A percentile compares a stretch with the other conserved stretches of the same genome.
Evolutionary conservation across 2,329 filamentous ascomycete species (phyloP).

Genomic region (Paracoccidioides brasiliensis): DNA sequence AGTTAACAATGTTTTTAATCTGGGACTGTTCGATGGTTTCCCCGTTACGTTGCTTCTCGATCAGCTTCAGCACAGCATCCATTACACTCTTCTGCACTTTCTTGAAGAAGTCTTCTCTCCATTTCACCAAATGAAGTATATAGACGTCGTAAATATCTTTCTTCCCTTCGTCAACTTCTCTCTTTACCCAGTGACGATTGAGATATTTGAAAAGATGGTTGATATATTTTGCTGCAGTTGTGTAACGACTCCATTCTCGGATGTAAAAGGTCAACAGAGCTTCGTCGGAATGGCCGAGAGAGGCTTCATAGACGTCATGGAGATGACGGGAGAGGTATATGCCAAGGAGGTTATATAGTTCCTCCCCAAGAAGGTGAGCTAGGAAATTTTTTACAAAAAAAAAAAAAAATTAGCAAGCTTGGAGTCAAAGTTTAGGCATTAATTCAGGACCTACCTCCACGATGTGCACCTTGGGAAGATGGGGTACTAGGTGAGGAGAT

Average conservation of each 20-base stretch:
- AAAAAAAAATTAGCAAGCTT: constrained; percentile 9
- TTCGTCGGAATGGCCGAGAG: constrained; percentile 73
- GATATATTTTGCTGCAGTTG: constrained; percentile 89
- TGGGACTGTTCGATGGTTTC: constrained; percentile 96
- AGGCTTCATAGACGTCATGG: constrained; percentile 53
- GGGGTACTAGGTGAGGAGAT: constrained; percentile 42
- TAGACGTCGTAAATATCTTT: constrained; percentile 98
- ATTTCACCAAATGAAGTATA: constrained; percentile 87
- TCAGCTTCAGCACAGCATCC: constrained; percentile 83
- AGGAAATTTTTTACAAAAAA: neutral
- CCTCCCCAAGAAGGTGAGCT: constrained; percentile 92
- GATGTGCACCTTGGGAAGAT: constrained; percentile 43
- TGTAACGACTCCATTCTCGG: constrained; percentile 91
- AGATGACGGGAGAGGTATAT: constrained; percentile 73
- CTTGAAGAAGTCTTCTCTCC: constrained; percentile 83
- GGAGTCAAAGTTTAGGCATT: neutral
- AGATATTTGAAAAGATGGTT: constrained; percentile 94
- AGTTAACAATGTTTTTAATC: constrained; percentile 94
- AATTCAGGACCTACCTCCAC: constrained; percentile 47
- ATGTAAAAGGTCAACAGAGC: constrained; percentile 88
- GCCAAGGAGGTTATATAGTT: constrained; percentile 85
- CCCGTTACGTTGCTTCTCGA: constrained; percentile 92
- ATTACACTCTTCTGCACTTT: constrained; percentile 80
- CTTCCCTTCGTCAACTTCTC: constrained; percentile 97
- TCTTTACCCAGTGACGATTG: constrained; percentile 97